Evolutionary conservation across 306 rosid species (phyloP).

Genomic region (Medicago lupulina): DNA sequence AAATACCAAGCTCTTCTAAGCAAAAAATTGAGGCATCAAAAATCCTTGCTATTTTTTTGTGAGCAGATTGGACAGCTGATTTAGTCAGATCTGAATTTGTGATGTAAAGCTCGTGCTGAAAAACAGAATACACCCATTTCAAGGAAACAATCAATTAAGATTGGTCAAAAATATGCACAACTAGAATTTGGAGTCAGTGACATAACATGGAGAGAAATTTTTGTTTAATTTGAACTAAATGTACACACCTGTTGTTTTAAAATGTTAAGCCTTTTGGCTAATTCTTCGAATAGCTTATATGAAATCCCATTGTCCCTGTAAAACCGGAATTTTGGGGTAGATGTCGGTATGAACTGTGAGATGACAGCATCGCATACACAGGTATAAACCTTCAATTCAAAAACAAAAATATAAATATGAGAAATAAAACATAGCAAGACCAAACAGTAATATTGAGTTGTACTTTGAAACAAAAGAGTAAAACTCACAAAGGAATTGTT

Average conservation of each 20-base stretch:
- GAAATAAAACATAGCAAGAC: slow-evolving; percentile 16
- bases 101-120: slow-evolving; percentile 59
- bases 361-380: slow-evolving; percentile 73
- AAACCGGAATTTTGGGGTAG: slow-evolving; percentile 72
- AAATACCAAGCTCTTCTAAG: slow-evolving; percentile 77
- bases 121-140: slow-evolving; percentile 39
- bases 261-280: slow-evolving; percentile 43
- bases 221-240: slow-evolving; percentile 5
- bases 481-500: background rate
- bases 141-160: slow-evolving; percentile 36
- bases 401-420: background rate
- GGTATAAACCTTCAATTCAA: slow-evolving; percentile 75
- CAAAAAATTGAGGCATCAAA: slow-evolving; percentile 55
- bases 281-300: slow-evolving; percentile 29
- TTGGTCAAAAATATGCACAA: background rate
- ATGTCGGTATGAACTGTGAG: slow-evolving; percentile 61
- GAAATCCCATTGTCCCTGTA: slow-evolving; percentile 50
- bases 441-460: slow-evolving; percentile 27
- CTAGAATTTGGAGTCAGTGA: background rate
- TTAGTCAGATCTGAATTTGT: slow-evolving; percentile 47
- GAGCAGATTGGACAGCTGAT: slow-evolving; percentile 49
- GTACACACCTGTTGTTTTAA: slow-evolving; percentile 61
- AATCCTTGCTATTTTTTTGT: slow-evolving; percentile 54
- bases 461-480: slow-evolving; percentile 6
- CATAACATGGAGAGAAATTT: background rate